Conservation (phyloP, 2,329 filamentous ascomycete species). For the Cercospora zeina region DNA sequence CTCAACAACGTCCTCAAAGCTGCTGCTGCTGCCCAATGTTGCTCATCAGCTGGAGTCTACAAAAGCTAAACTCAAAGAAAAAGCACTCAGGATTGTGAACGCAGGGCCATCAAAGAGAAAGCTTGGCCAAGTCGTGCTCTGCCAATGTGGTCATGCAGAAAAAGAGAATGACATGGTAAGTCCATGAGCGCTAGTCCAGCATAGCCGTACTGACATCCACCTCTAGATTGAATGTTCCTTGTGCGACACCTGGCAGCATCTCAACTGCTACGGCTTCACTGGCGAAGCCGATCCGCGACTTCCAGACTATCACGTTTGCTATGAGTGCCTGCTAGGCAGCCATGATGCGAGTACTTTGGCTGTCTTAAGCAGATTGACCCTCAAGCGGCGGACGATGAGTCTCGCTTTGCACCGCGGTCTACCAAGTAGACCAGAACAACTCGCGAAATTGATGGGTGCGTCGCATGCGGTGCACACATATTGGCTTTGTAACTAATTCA, state of each 20-base stretch:
- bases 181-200: background rate
- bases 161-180: conserved; percentile 49
- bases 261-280: conserved; percentile 50
- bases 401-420: conserved; percentile 30
- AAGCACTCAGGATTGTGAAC: conserved; percentile 26
- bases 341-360: conserved; percentile 19
- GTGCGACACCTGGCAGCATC: conserved; percentile 50
- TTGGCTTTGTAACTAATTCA: conserved; percentile 15
- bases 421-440: conserved; percentile 21
- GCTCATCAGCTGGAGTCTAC: conserved; percentile 15
- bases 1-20: conserved; percentile 4
- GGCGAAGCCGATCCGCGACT: conserved; percentile 43
- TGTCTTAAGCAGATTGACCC: conserved; percentile 29
- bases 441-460: conserved; percentile 30
- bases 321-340: conserved; percentile 46
- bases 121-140: conserved; percentile 37
- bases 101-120: conserved; percentile 12
- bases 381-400: conserved; percentile 33
- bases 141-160: conserved; percentile 46
- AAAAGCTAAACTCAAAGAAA: conserved; percentile 22
- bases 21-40: conserved; percentile 23
- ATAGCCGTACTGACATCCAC: conserved; percentile 6
- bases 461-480: background rate
- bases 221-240: conserved; percentile 48
- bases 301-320: conserved; percentile 49